Evolutionary conservation across 1,139 yeast genomes (phyloP).

Genomic region (Pichia sp.): DNA sequence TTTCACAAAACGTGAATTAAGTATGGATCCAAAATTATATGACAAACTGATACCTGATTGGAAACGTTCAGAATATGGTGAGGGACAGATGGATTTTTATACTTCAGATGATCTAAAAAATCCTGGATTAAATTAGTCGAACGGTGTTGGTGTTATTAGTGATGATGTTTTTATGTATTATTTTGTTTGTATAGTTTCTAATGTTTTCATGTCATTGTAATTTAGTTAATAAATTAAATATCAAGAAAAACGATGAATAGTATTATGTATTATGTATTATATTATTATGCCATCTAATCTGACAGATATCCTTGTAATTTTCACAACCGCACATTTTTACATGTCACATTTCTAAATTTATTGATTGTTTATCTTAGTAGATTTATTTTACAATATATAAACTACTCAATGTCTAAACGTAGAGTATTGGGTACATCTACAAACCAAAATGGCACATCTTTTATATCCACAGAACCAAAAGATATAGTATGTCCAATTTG

Average conservation of each 20-base stretch:
- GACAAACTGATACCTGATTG: conserved; percentile 26
- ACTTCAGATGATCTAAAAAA: conserved; percentile 25
- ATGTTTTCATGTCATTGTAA: background rate
- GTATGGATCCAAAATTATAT: conserved; percentile 22
- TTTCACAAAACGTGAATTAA: conserved; percentile 26
- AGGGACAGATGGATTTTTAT: conserved; percentile 10
- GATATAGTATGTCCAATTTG: conserved; percentile 61
- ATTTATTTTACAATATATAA: background rate
- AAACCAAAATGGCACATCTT: background rate
- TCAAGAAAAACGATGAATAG: background rate
- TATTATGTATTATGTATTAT: too few relatives aligned
- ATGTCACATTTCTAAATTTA: too few relatives aligned
- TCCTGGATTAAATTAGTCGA: conserved; percentile 16
- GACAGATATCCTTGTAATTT: background rate
- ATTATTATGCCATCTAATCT: too few relatives aligned
- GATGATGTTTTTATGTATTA: background rate
- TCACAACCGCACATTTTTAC: background rate
- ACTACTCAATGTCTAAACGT: conserved; percentile 17
- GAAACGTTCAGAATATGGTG: conserved; percentile 15
- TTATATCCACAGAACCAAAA: background rate
- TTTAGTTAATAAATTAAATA: background rate
- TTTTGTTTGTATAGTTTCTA: background rate
- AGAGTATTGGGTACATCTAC: conserved; percentile 18
- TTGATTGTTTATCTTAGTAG: background rate
- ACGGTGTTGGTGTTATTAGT: background rate